These are phyloP conservation scores for Punica granatum DNA, from an alignment of 345 rosid species.

Conservation along the genomic window DNA sequence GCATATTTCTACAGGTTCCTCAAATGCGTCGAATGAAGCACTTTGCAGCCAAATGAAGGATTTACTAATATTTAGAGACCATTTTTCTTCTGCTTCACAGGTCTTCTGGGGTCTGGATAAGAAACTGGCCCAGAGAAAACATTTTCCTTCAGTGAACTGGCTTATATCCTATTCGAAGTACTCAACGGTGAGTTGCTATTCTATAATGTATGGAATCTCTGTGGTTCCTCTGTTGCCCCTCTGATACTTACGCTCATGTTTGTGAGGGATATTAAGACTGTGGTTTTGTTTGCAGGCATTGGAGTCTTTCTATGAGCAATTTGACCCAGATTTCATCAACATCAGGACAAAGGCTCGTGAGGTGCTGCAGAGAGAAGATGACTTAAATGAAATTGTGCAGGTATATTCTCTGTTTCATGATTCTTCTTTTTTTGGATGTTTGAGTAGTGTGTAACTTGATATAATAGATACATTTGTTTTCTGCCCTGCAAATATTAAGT, in stretches of 20 bases:
- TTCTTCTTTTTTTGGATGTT: neutral
- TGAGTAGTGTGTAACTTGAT: neutral
- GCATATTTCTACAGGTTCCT: neutral
- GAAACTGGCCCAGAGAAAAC: constrained; percentile 99
- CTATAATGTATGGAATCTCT: neutral
- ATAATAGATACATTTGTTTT: neutral
- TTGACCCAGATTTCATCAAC: constrained; percentile 94
- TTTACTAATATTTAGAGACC: neutral
- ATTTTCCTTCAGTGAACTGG: constrained; percentile 99
- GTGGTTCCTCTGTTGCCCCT: neutral
- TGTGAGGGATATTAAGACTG: neutral
- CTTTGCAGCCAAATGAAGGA: neutral
- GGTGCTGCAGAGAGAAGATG: constrained; percentile 99
- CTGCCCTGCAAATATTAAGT: neutral
- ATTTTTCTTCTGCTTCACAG: constrained; percentile 31
- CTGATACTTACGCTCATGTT: neutral
- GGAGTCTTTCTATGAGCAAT: constrained; percentile 94
- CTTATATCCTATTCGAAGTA: constrained; percentile 98
- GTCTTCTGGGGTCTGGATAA: constrained; percentile 99
- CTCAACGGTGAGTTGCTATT: constrained; percentile 53
- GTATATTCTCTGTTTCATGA: constrained; percentile 23
- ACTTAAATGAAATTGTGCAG: constrained; percentile 98
- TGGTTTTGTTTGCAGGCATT: constrained; percentile 46
- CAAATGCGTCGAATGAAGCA: neutral
- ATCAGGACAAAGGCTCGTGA: constrained; percentile 99